These are phyloP conservation scores for Skeletonema potamos DNA, from an alignment of 108 stramenopile genomes.

Conservation along the genomic window DNA sequence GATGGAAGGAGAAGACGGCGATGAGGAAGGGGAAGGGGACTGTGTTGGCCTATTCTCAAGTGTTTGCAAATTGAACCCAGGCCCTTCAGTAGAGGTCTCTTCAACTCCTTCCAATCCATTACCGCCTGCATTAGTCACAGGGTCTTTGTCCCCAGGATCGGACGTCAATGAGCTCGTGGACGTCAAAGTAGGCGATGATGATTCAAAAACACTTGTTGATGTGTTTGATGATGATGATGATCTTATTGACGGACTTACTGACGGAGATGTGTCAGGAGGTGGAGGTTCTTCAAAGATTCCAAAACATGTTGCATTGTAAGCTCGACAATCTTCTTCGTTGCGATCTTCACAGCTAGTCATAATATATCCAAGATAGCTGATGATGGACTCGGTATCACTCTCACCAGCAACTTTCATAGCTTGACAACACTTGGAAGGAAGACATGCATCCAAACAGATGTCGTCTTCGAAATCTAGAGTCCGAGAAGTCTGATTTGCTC, in stretches of 20 bases:
- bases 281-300: neutral
- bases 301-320: neutral
- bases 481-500: neutral
- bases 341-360: neutral
- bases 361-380: neutral
- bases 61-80: neutral
- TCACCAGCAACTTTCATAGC: neutral
- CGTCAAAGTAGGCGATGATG: neutral
- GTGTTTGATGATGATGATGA: neutral
- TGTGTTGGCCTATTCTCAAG: constrained; percentile 4
- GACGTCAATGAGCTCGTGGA: neutral
- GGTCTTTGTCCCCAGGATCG: neutral
- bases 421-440: neutral
- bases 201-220: neutral
- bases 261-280: neutral
- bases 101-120: constrained; percentile 6
- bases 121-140: neutral
- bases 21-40: constrained; percentile 4
- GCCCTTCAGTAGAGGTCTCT: neutral
- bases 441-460: neutral
- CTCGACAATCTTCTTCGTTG: neutral
- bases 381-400: neutral
- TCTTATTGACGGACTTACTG: neutral
- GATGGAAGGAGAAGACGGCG: constrained; percentile 10
- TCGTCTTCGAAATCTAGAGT: neutral